Evolutionary conservation across 768 basidiomycete species (phyloP).

Genomic region (Asterophora parasitica): DNA sequence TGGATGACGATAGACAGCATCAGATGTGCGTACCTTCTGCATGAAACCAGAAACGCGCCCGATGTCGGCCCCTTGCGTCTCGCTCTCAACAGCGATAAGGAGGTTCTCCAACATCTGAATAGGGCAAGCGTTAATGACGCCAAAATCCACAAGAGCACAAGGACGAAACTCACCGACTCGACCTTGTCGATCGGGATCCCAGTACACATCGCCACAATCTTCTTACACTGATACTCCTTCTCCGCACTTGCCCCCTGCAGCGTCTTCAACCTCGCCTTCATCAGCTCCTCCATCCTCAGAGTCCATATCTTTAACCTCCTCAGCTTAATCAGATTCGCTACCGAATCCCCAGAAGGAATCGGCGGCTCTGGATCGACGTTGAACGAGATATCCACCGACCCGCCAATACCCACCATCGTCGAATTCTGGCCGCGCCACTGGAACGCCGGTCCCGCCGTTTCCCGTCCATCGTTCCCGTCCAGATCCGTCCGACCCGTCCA

Average conservation of each 20-base stretch:
- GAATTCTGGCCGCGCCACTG: conserved; percentile 62
- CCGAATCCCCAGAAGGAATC: conserved; percentile 55
- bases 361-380: conserved; percentile 72
- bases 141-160: neutral
- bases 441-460: conserved; percentile 59
- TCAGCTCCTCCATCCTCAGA: conserved; percentile 65
- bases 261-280: conserved; percentile 61
- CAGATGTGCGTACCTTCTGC: conserved; percentile 60
- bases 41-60: conserved; percentile 86
- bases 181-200: conserved; percentile 84
- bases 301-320: conserved; percentile 84
- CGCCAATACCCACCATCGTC: conserved; percentile 60
- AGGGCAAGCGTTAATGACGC: conserved; percentile 5
- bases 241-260: conserved; percentile 80
- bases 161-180: conserved; percentile 64
- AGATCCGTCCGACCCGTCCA: conserved; percentile 76
- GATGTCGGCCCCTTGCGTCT: conserved; percentile 76
- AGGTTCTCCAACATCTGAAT: conserved; percentile 78
- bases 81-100: conserved; percentile 84
- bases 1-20: neutral
- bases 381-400: conserved; percentile 58
- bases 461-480: conserved; percentile 33
- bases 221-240: conserved; percentile 89
- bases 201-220: conserved; percentile 84
- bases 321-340: conserved; percentile 61